Conservation (phyloP, 2,329 filamentous ascomycete species). For the Pseudopithomyces chartarum region DNA sequence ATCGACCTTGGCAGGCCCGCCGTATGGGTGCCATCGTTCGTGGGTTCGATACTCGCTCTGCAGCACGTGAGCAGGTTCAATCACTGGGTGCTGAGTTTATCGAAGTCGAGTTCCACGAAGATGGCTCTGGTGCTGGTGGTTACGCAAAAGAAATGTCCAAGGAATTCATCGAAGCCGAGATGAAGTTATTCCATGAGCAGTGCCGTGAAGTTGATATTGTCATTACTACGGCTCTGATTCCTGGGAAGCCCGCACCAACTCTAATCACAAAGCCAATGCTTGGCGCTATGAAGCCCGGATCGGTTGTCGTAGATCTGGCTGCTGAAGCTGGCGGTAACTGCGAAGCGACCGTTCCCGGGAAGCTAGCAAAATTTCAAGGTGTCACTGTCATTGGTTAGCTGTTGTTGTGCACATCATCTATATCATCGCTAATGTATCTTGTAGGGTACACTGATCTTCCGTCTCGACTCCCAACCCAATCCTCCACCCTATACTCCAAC, state of each 20-base stretch:
- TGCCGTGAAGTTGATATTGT: slow-evolving; percentile 89
- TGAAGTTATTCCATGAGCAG: slow-evolving; percentile 90
- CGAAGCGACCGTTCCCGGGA: slow-evolving; percentile 75
- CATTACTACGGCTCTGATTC: slow-evolving; percentile 90
- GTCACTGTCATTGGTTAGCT: slow-evolving; percentile 79
- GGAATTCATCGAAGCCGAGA: slow-evolving; percentile 89
- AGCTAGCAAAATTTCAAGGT: slow-evolving; percentile 72
- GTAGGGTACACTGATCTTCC: slow-evolving; percentile 81
- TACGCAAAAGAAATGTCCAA: slow-evolving; percentile 96
- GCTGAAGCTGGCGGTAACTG: slow-evolving; percentile 90
- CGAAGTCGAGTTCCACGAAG: slow-evolving; percentile 83
- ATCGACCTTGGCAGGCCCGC: slow-evolving; percentile 59
- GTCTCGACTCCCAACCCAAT: slow-evolving; percentile 84
- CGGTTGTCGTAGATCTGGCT: slow-evolving; percentile 85
- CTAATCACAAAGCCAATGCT: slow-evolving; percentile 83
- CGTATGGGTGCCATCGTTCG: slow-evolving; percentile 88
- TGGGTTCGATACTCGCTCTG: slow-evolving; percentile 89
- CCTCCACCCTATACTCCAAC: slow-evolving; percentile 89
- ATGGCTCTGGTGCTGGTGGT: slow-evolving; percentile 81
- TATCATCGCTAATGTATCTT: slow-evolving; percentile 41
- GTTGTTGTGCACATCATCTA: background rate
- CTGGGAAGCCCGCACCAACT: slow-evolving; percentile 80
- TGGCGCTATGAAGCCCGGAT: slow-evolving; percentile 86
- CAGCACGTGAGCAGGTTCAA: slow-evolving; percentile 85
- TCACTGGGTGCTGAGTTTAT: slow-evolving; percentile 89